A percentile compares a stretch with the other conserved stretches of the same genome.
These are phyloP conservation scores for Gossypium laxum DNA, from an alignment of 441 rosid genomes.

Conservation along the genomic window DNA sequence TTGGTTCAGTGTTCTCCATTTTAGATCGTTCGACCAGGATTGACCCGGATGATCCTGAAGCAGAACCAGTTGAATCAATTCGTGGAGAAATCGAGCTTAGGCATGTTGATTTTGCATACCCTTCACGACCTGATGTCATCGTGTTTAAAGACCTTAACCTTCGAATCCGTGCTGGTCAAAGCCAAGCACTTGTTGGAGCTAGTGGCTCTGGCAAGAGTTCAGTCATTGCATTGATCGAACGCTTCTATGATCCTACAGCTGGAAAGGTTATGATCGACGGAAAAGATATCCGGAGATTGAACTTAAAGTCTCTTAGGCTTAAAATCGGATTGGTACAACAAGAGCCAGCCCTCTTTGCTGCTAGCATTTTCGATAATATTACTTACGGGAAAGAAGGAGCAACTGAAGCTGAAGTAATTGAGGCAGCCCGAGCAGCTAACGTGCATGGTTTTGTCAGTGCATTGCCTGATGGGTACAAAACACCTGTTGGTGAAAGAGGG, in stretches of 20 bases:
- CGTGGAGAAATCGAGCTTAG: conserved; percentile 90
- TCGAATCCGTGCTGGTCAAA: conserved; percentile 84
- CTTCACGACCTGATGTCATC: conserved; percentile 72
- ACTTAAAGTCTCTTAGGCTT: conserved; percentile 73
- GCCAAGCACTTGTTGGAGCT: conserved; percentile 95
- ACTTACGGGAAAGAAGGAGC: conserved; percentile 86
- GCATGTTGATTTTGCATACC: conserved; percentile 94
- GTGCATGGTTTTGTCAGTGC: conserved; percentile 84
- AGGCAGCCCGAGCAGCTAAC: conserved; percentile 87
- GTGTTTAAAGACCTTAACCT: conserved; percentile 72
- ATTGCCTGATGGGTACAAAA: conserved; percentile 84
- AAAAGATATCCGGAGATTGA: conserved; percentile 69
- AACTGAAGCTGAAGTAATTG: conserved; percentile 84
- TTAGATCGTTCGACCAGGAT: conserved; percentile 69
- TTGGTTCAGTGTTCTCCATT: conserved; percentile 85
- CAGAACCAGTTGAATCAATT: conserved; percentile 66
- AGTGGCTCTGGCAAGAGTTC: conserved; percentile 97
- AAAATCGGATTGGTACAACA: conserved; percentile 94
- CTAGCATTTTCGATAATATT: conserved; percentile 87
- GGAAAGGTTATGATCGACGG: conserved; percentile 96
- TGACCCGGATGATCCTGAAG: conserved; percentile 86
- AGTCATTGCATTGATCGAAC: conserved; percentile 77
- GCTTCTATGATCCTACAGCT: conserved; percentile 72
- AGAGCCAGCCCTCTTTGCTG: conserved; percentile 89
- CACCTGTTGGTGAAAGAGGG: conserved; percentile 94